These are phyloP conservation scores for Chaetomium sp. DNA, from an alignment of 2,329 filamentous ascomycete species.

Conservation along the genomic window DNA sequence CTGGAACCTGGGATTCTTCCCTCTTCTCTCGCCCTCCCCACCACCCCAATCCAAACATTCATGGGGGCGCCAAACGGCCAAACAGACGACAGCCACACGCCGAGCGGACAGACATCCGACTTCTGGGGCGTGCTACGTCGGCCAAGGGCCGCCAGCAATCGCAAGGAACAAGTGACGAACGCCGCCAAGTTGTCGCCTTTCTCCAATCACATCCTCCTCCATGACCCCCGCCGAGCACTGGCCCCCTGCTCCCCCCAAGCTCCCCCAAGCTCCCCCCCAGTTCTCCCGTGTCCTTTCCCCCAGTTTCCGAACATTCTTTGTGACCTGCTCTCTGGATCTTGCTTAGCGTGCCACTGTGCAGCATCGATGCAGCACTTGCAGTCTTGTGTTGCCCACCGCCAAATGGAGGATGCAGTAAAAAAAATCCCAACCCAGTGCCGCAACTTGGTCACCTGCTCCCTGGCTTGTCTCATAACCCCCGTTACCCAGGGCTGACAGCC, in stretches of 20 bases:
- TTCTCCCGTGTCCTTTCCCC: no score
- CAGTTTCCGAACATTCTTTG: no score
- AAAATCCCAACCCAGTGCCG: not conserved
- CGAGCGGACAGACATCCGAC: no score
- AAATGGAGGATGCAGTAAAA: not conserved
- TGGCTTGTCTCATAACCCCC: slow-evolving; percentile 11
- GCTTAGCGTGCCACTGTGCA: not conserved
- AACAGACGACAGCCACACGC: no score
- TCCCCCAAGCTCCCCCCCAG: slow-evolving; percentile 4
- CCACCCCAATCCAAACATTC: no score
- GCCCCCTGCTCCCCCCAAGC: not conserved
- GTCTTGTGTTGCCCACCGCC: slow-evolving; percentile 1
- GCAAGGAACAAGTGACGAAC: not conserved
- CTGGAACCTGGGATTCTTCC: not conserved
- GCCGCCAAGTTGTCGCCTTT: slow-evolving; percentile 3
- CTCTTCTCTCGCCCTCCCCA: no score
- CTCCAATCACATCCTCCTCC: slow-evolving; percentile 2
- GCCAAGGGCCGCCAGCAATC: slow-evolving; percentile 3
- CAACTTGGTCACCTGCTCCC: slow-evolving; percentile 15
- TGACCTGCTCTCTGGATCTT: not conserved
- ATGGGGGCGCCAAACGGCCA: no score
- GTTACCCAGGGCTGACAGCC: not conserved
- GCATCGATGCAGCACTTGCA: not conserved
- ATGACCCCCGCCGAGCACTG: not conserved
- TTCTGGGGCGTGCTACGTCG: not conserved